phyloP scores from a whole-genome alignment of 257 asterid genomes.

The Solanum paucissectum region DNA sequence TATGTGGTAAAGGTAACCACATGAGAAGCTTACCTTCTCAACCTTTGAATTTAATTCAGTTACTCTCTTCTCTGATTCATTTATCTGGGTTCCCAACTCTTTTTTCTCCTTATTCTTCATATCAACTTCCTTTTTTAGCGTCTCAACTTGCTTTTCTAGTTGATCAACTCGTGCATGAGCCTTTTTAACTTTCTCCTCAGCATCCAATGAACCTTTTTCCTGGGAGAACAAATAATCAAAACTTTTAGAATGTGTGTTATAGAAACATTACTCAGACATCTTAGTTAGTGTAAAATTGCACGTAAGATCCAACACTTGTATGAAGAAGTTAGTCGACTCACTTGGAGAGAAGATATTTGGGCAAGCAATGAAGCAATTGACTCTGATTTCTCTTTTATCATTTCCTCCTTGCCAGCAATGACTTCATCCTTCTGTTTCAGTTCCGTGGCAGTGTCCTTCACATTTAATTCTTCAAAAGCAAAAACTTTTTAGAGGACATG shows the following conservation, averaged over 20 bases:
- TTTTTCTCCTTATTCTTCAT: constrained; percentile 44
- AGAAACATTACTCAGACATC: background rate
- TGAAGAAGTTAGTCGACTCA: constrained; percentile 20
- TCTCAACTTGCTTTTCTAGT: constrained; percentile 59
- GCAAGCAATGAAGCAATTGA: constrained; percentile 48
- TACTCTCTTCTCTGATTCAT: constrained; percentile 51
- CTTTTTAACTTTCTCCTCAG: constrained; percentile 53
- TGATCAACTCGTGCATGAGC: constrained; percentile 65
- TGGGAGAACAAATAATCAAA: constrained; percentile 7
- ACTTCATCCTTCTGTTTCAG: constrained; percentile 48
- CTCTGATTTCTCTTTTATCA: constrained; percentile 50
- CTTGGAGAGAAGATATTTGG: constrained; percentile 64
- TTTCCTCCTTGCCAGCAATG: constrained; percentile 59
- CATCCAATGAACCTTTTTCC: constrained; percentile 47
- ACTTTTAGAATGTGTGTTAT: background rate
- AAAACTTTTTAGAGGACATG: background rate
- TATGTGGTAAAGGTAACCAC: background rate
- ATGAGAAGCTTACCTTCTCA: background rate
- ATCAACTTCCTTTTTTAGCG: constrained; percentile 41
- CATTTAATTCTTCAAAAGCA: constrained; percentile 40
- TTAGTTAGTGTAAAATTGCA: background rate
- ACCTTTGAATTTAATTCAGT: constrained; percentile 25
- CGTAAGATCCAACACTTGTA: background rate
- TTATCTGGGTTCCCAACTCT: constrained; percentile 39
- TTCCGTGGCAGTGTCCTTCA: constrained; percentile 50